phyloP scores from a whole-genome alignment of 139 green algal species.

The Chlamydomonas eustigma region DNA sequence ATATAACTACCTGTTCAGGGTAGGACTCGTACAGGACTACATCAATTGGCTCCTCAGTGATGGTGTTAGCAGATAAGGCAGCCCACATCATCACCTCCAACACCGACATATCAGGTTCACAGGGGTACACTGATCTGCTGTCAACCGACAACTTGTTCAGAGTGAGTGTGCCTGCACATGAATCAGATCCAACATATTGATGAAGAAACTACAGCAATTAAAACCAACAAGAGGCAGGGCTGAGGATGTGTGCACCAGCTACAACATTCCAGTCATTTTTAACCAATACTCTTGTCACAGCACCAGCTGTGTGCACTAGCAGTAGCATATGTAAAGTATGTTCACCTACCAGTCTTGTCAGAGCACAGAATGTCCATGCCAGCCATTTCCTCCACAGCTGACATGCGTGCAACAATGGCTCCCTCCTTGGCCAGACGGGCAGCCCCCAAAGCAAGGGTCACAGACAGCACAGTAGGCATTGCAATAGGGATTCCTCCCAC shows the following conservation, averaged over 20 bases:
- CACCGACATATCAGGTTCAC: constrained; percentile 23
- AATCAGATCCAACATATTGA: too few species aligned
- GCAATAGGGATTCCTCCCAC: constrained; percentile 90
- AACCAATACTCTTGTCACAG: too few species aligned
- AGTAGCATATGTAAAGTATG: too few species aligned
- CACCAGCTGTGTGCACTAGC: too few species aligned
- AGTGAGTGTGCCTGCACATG: constrained; percentile 62
- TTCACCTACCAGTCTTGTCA: constrained; percentile 76
- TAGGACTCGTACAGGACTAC: constrained; percentile 70
- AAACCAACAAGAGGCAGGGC: not conserved
- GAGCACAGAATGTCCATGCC: constrained; percentile 89
- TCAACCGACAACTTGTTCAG: constrained; percentile 72
- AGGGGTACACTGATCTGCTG: constrained; percentile 1
- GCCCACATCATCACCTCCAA: constrained; percentile 53
- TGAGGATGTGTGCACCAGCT: too few species aligned
- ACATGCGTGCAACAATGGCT: constrained; percentile 87
- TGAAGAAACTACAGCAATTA: too few species aligned
- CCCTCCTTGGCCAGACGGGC: constrained; percentile 78
- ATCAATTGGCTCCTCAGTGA: constrained; percentile 78
- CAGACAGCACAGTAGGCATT: constrained; percentile 87
- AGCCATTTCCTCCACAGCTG: constrained; percentile 86
- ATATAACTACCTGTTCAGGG: constrained; percentile 28
- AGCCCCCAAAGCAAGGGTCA: constrained; percentile 85
- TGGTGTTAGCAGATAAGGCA: constrained; percentile 64
- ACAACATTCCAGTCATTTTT: too few species aligned